Percentiles rank a stretch among this genome's conserved stretches.
phyloP scores from a whole-genome alignment of 257 asterid genomes.

The Solanum verrucosum region DNA sequence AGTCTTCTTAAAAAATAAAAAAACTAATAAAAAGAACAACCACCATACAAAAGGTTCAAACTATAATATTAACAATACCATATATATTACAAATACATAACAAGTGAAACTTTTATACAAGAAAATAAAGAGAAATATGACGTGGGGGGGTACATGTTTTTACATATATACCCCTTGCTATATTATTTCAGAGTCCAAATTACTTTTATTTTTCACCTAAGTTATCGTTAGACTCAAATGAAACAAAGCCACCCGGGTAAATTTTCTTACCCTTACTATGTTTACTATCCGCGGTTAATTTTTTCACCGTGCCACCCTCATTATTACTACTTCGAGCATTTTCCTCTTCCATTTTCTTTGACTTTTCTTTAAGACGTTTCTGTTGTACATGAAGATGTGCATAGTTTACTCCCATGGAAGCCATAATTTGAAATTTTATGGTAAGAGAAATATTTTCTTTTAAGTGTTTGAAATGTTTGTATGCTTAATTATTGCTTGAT shows the following conservation, averaged over 20 bases:
- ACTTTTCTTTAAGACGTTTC: conserved; percentile 23
- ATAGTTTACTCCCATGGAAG: conserved; percentile 39
- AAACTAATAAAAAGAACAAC: background rate
- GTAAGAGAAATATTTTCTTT: background rate
- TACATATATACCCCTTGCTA: background rate
- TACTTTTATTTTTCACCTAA: background rate
- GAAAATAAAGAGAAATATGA: background rate
- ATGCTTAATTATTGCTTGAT: background rate
- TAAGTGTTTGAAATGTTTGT: background rate
- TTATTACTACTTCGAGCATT: conserved; percentile 1
- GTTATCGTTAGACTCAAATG: background rate
- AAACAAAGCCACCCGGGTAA: conserved; percentile 16
- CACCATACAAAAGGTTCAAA: background rate
- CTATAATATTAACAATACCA: background rate
- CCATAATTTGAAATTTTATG: conserved; percentile 11
- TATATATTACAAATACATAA: background rate
- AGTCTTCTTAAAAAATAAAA: background rate
- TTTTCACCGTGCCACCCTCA: background rate
- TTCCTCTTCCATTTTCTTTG: conserved; percentile 19
- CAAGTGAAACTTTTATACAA: background rate
- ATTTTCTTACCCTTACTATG: conserved; percentile 15
- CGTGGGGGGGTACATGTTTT: too few species aligned
- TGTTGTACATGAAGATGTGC: conserved; percentile 33
- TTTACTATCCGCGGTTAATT: conserved; percentile 4
- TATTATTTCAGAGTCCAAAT: background rate